Conservation (phyloP, 2,329 filamentous ascomycete species). For the Cadophora sp. region DNA sequence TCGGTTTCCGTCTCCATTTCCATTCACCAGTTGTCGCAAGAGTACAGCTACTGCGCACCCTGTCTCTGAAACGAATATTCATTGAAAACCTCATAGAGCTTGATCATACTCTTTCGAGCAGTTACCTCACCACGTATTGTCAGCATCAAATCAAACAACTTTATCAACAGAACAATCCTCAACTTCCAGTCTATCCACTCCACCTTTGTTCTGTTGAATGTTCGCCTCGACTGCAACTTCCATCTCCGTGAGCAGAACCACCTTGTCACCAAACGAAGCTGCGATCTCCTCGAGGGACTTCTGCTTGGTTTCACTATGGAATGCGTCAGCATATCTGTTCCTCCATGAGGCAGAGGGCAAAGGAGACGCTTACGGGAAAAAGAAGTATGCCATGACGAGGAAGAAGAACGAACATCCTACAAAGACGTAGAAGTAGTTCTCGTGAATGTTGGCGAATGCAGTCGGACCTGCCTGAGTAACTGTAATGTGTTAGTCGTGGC, state of each 20-base stretch:
- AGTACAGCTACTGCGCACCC: too few relatives aligned
- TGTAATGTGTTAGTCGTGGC: constrained; percentile 18
- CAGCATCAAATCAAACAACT: background rate
- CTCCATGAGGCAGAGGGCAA: background rate
- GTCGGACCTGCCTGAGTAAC: constrained; percentile 61
- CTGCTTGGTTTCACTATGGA: constrained; percentile 7
- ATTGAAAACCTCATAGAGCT: too few relatives aligned
- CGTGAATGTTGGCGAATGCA: constrained; percentile 60
- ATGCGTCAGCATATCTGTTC: background rate
- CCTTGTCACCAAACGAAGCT: constrained; percentile 16
- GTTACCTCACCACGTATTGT: background rate
- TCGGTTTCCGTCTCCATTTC: too few relatives aligned
- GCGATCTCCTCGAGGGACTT: constrained; percentile 18
- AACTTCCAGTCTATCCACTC: background rate
- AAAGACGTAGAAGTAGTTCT: constrained; percentile 68
- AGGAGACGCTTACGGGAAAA: constrained; percentile 51
- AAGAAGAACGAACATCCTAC: constrained; percentile 59
- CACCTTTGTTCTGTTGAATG: constrained; percentile 1
- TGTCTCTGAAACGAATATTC: too few relatives aligned
- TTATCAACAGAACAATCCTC: background rate
- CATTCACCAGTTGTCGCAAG: too few relatives aligned
- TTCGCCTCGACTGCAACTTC: background rate
- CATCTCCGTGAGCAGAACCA: background rate
- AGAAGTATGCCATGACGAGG: constrained; percentile 58
- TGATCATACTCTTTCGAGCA: too few relatives aligned